Base-by-base conservation (phyloP, 495 filamentous ascomycete species). In the Podospora pseudoanserina region DNA sequence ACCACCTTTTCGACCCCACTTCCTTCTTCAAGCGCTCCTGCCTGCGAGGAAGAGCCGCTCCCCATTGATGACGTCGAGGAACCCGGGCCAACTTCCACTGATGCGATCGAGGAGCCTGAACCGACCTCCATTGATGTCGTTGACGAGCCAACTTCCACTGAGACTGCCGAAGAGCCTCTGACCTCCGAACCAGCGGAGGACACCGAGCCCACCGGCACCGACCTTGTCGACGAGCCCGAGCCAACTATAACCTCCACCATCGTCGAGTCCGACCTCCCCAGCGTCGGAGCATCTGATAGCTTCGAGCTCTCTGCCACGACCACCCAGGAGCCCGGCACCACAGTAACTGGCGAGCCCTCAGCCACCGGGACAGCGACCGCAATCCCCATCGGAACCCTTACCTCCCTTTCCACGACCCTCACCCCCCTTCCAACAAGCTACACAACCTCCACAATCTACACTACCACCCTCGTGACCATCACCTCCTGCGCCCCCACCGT, bases 401-500 rank as follows among this genome's bases (percentile, higher is more conserved):
- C 84, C 70, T 87, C 82, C 76, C 68, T 66, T 44, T 71, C 71
- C 2, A 73, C 66, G 0, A 19, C 71, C 56, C 71, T 67, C 65
- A 34, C 16, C 62, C 67, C 68, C 55, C 60, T 49, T 23, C 66
- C 60, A 54, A n/a, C 28, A 15, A 70, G 66, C 66, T 54, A 68
- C 67, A 70, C 82, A 16, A 73, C 66, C 56, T 71, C 71, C 3
- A 73, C 68, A 3, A 19, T 73, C 56, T 73, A 67, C 68, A 34
- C 30, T 44, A 73, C 68, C 60, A 66, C 59, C 20, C 66, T 53
- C 60, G 16, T 30, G 7, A 73, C 68, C 66, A 60, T 70, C 67
- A 70, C 82, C 16, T 82, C 83, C 68, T 89, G 86, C 71, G 80
- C 83, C 32, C 74, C 86, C 44, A 85, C 82, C 26, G 76, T 84